These are phyloP conservation scores for Citeromyces hawaiiensis DNA, from an alignment of 1,139 yeast genomes.

Conservation along the genomic window DNA sequence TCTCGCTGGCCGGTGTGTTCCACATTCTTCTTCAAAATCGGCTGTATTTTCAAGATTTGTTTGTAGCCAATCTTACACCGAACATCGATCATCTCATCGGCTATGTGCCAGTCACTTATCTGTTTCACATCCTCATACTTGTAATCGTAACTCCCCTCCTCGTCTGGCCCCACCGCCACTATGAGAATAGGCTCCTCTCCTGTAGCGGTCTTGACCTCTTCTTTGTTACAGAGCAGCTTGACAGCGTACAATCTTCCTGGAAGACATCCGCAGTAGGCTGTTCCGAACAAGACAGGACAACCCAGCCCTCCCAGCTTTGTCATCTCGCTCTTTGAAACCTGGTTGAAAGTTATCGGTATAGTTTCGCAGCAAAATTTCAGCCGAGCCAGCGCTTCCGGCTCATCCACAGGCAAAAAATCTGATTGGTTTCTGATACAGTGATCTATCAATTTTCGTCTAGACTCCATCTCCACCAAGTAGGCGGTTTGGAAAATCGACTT, in stretches of 20 bases:
- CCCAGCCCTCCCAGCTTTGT: constrained; percentile 3
- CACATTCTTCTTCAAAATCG: no score
- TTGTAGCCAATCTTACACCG: no score
- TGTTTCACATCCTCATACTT: no score
- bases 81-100: no score
- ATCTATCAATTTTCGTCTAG: constrained; percentile 10
- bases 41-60: no score
- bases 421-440: constrained; percentile 7
- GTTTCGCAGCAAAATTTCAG: constrained; percentile 10
- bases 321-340: constrained; percentile 6
- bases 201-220: neutral
- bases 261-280: constrained; percentile 3
- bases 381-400: constrained; percentile 2
- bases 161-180: no score
- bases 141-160: no score
- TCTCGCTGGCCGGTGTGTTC: no score
- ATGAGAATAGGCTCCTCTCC: no score
- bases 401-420: constrained; percentile 8
- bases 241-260: constrained; percentile 2
- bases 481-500: constrained; percentile 14
- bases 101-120: no score
- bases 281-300: neutral
- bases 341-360: constrained; percentile 10
- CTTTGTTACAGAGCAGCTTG: constrained; percentile 1
- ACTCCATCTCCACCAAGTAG: constrained; percentile 11